Evolutionary conservation across 2,329 filamentous ascomycete genomes (phyloP), one percentile per base, ranked within the genome.

Genomic region (Colletotrichum paranaense): DNA sequence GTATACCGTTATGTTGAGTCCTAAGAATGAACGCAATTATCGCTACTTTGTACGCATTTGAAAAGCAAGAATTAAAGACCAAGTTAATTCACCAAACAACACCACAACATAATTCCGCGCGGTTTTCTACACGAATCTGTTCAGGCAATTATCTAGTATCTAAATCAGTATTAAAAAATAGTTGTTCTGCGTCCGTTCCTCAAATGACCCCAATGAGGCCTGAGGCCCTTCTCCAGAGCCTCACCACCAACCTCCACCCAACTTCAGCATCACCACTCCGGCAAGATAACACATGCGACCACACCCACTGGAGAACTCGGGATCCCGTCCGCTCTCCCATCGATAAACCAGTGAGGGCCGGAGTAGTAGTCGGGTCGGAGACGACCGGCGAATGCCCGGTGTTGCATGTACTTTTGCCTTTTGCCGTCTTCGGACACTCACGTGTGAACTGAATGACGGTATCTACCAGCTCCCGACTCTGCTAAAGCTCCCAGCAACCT

Each of bases 401-500:
- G 42, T 49, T 49, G 42, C 42, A 49, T 49, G 42, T 49, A 49
- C 4, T n/a, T n/a, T 49, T 49, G 7, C 3, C 19, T 49, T 49
- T 22, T 22, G 19, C 42, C 0, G 42, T 49, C 6, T 11, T 11
- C 19, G 19, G 12, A 5, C 1, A 12, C 35, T 16, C 0, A 42
- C 38, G 4, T 7, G 1, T 11, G 46, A 55, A 55, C 12, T 2
- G 5, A 24, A 3, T 11, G 52, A 8, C 11, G 4, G 8, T 0
- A 24, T 55, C 52, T 59, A 72, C 72, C 72, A 74, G 32, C 30
- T 72, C 5, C 74, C 74, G 1, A 66, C 35, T 66, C 74, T 75
- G 67, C 77, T 76, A 62, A 85, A 22, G 22, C 80, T 86, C 8
- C 85, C 84, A 6, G 85, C 86, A 62, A 86, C 81, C 72, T 89